phyloP scores from a whole-genome alignment of 2,329 filamentous ascomycete genomes.

The Kalaharituber pfeilii region DNA sequence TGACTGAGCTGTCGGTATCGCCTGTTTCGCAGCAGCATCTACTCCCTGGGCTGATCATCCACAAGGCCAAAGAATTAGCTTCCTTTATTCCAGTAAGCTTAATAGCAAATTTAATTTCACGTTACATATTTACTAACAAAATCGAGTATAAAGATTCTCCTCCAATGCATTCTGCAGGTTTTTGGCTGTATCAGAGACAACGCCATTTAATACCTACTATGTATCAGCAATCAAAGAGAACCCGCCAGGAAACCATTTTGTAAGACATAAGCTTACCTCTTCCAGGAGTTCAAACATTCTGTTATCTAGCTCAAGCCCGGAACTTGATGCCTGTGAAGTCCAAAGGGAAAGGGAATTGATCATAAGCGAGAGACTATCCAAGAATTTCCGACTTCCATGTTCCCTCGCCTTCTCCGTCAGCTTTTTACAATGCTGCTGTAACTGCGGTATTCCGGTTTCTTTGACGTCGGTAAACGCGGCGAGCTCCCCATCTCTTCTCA shows the following conservation, averaged over 20 bases:
- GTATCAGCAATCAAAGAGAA: too few species aligned
- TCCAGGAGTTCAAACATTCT: conserved; percentile 28
- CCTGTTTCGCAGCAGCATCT: conserved; percentile 9
- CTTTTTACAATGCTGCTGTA: conserved; percentile 42
- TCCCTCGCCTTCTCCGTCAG: conserved; percentile 37
- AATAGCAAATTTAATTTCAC: too few species aligned
- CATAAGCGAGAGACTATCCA: conserved; percentile 36
- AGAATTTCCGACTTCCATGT: conserved; percentile 32
- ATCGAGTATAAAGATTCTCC: conserved; percentile 10
- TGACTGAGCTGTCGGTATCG: neutral
- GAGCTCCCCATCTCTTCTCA: conserved; percentile 36
- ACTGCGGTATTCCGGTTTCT: conserved; percentile 42
- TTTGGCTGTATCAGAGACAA: conserved; percentile 28
- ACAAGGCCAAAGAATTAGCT: too few species aligned
- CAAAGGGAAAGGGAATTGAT: conserved; percentile 38
- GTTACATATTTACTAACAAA: conserved; percentile 20
- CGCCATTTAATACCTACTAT: conserved; percentile 32
- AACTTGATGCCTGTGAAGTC: conserved; percentile 29
- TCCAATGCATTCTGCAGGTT: conserved; percentile 10
- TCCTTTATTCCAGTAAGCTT: too few species aligned
- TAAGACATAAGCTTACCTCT: conserved; percentile 29
- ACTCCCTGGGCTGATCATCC: conserved; percentile 23
- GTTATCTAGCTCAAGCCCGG: conserved; percentile 27
- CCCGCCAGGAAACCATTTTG: too few species aligned
- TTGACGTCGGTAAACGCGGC: conserved; percentile 36